Conservation (phyloP, 352 stramenopile species). For the Aphanomyces euteiches region DNA sequence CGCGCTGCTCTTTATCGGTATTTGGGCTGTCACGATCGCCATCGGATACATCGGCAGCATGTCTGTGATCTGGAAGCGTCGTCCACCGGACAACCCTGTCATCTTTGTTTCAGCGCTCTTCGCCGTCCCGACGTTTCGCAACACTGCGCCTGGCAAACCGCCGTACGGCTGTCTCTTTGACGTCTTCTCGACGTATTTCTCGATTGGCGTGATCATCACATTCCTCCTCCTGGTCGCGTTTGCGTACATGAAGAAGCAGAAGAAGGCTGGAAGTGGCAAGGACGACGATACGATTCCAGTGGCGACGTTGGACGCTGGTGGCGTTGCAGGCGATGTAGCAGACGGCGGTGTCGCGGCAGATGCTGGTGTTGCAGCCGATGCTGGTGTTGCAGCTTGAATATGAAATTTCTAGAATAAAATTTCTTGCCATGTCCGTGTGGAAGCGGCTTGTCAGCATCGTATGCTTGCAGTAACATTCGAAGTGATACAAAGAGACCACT, state of each 20-base stretch:
- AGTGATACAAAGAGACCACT: too few species aligned
- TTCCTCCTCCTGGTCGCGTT: slow-evolving; percentile 16
- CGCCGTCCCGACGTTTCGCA: slow-evolving; percentile 25
- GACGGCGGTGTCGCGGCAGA: neutral
- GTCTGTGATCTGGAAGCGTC: slow-evolving; percentile 20
- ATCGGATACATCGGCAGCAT: slow-evolving; percentile 27
- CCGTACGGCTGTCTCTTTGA: slow-evolving; percentile 26
- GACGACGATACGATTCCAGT: slow-evolving; percentile 20
- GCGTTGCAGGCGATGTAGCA: slow-evolving; percentile 1
- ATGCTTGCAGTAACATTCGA: too few species aligned
- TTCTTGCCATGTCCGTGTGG: too few species aligned
- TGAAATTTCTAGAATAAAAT: too few species aligned
- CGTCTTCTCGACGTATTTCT: slow-evolving; percentile 21
- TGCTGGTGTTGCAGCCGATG: neutral
- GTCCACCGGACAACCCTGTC: slow-evolving; percentile 3
- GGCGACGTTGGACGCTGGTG: neutral
- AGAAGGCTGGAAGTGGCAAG: neutral
- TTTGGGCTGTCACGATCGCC: slow-evolving; percentile 20
- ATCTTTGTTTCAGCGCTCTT: slow-evolving; percentile 24
- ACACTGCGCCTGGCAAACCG: slow-evolving; percentile 21
- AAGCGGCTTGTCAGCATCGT: too few species aligned
- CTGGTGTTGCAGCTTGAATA: neutral
- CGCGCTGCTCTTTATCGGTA: slow-evolving; percentile 10
- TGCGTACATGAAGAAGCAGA: slow-evolving; percentile 18
- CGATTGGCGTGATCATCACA: slow-evolving; percentile 18